phyloP scores from a whole-genome alignment of 192 early-diverging fungal genomes.

The Fimicolochytrium jonesii region DNA sequence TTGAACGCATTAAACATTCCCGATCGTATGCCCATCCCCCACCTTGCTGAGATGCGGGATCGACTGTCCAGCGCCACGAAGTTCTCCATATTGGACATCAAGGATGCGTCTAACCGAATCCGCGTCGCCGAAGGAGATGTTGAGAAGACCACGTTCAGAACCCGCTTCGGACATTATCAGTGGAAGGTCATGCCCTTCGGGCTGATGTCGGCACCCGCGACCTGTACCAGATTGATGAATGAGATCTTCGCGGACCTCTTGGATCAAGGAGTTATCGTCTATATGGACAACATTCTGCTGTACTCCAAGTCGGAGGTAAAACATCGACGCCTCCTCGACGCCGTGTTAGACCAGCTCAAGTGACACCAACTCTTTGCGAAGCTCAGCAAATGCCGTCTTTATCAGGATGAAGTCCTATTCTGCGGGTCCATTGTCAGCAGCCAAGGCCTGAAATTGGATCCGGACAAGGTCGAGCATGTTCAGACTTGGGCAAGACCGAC shows the following conservation, averaged over 20 bases:
- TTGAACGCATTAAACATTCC: constrained; percentile 43
- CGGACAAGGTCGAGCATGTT: too few relatives aligned
- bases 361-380: constrained; percentile 29
- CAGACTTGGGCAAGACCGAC: too few relatives aligned
- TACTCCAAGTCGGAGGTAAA: constrained; percentile 25
- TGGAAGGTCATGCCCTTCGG: constrained; percentile 63
- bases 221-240: constrained; percentile 35
- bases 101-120: constrained; percentile 22
- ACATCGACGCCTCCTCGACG: constrained; percentile 10
- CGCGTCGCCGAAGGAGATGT: constrained; percentile 9
- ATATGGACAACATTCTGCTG: constrained; percentile 48
- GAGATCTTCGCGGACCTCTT: constrained; percentile 20
- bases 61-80: neutral
- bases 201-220: constrained; percentile 52
- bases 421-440: constrained; percentile 28
- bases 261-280: constrained; percentile 7
- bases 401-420: constrained; percentile 12
- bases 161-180: constrained; percentile 43
- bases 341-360: constrained; percentile 19
- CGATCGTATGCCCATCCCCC: constrained; percentile 49
- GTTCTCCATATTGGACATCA: neutral
- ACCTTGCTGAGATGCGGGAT: constrained; percentile 43
- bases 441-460: too few relatives aligned
- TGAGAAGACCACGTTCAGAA: constrained; percentile 34
- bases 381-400: constrained; percentile 35